Conservation (phyloP, 495 filamentous ascomycete genomes). For the Melanomma pulvis-pyrius region DNA sequence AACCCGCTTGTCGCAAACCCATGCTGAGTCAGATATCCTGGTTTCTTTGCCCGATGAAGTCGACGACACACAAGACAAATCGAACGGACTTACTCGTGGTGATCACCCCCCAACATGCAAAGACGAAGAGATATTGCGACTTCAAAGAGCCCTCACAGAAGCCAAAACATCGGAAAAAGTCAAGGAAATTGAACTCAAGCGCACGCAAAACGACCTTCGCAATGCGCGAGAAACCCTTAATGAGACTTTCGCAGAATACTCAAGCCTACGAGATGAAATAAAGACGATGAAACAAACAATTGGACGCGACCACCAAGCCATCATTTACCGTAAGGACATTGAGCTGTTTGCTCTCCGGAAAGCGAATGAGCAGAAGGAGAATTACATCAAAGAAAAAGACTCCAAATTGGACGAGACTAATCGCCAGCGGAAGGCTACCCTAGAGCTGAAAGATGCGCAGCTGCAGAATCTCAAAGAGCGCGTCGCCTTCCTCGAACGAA, state of each 20-base stretch:
- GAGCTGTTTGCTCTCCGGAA: conserved; percentile 31
- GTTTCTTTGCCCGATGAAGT: not conserved
- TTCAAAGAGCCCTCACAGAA: not conserved
- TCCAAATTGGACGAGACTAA: conserved; percentile 13
- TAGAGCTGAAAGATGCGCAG: conserved; percentile 27
- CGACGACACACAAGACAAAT: not conserved
- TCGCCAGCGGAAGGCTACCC: conserved; percentile 12
- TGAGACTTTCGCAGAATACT: conserved; percentile 23
- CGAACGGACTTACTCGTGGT: not conserved
- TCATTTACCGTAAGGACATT: conserved; percentile 32
- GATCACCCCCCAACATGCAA: not conserved
- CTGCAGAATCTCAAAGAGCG: conserved; percentile 20
- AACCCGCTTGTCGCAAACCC: conserved; percentile 13
- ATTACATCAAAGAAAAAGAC: conserved; percentile 18
- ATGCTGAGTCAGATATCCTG: conserved; percentile 16
- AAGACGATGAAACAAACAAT: conserved; percentile 25
- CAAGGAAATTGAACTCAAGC: conserved; percentile 14
- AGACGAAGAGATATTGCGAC: conserved; percentile 13
- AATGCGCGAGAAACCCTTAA: conserved; percentile 16
- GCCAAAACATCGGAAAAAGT: conserved; percentile 11
- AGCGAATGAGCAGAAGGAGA: conserved; percentile 27
- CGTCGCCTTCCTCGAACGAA: conserved; percentile 12
- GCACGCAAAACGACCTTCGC: conserved; percentile 5
- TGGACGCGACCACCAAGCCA: conserved; percentile 26
- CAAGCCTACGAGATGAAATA: conserved; percentile 21